phyloP scores from a whole-genome alignment of 192 early-diverging fungal genomes.

The Lunasporangiospora selenospora region DNA sequence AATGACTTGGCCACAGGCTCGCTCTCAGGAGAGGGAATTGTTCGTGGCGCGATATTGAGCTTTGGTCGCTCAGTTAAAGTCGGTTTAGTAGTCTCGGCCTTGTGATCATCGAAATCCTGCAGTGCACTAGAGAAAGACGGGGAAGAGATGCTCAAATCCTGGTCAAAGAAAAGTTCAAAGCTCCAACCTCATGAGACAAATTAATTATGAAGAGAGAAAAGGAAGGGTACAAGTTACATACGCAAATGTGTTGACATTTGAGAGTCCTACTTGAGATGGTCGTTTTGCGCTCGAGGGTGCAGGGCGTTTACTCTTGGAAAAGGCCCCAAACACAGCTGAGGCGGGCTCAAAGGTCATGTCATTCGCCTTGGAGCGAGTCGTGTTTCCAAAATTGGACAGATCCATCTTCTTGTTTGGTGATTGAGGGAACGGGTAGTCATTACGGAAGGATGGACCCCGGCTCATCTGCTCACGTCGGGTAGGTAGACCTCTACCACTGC shows the following conservation, averaged over 20 bases:
- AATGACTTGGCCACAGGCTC: slow-evolving; percentile 40
- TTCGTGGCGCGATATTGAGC: slow-evolving; percentile 38
- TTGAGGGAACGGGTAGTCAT: too few relatives aligned
- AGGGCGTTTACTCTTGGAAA: slow-evolving; percentile 38
- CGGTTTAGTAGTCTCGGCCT: too few relatives aligned
- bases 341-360: slow-evolving; percentile 50
- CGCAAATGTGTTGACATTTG: slow-evolving; percentile 35
- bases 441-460: slow-evolving; percentile 65
- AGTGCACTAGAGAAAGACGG: slow-evolving; percentile 46
- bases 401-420: slow-evolving; percentile 74
- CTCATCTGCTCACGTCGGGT: slow-evolving; percentile 67
- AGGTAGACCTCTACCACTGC: too few relatives aligned
- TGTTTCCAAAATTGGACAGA: slow-evolving; percentile 71
- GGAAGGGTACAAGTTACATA: too few relatives aligned
- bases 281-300: slow-evolving; percentile 45
- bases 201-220: slow-evolving; percentile 47
- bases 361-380: slow-evolving; percentile 54
- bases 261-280: slow-evolving; percentile 45
- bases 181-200: slow-evolving; percentile 37
- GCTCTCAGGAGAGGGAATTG: slow-evolving; percentile 24
- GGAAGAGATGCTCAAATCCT: too few relatives aligned
- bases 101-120: slow-evolving; percentile 17
- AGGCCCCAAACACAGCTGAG: slow-evolving; percentile 50
- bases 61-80: slow-evolving; percentile 38
- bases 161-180: not conserved